Base-by-base conservation (phyloP, 495 filamentous ascomycete species). In the Aspergillus sclerotioniger region DNA sequence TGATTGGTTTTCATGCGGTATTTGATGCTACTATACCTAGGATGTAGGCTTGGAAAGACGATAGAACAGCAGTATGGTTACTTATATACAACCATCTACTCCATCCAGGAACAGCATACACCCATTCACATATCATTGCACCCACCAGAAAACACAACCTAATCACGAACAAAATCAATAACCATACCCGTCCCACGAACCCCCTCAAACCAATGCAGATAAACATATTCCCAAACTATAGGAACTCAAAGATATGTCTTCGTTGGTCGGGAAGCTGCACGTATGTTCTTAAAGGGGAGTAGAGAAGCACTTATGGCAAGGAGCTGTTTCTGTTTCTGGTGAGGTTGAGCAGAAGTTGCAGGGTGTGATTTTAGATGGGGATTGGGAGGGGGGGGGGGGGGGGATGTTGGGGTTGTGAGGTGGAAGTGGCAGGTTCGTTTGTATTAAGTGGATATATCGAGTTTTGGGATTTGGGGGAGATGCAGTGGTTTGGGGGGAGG, bases 331-430 rank as follows among this genome's bases (percentile, higher is more conserved):
- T 73, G 35, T 53, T 58, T 63, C 76, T n/a, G n/a, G n/a, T n/a
- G n/a, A 77, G 32, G 76, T 71, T n/a, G 73, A 74, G 61, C 75
- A 76, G n/a, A n/a, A n/a, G 62, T 73, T 77, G 66, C 76, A 78
- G 12, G 47, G 35, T 15, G 37, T 59, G 5, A 70, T 58, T n/a
- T 25, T 25, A n/a, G n/a, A n/a, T 25, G 2, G 25, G 25, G 25
- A 3, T 25, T 5, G 67, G 54, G 16, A 64, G 58, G 53, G 63
- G n/a, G 71, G 61, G 6, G 69, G 64, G 55, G 17, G 2, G n/a
- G 53, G 28, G 57, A 35, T 6, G 17, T 56, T 46, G 57, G 53
- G 15, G 48, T 37, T 4, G 57, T 46, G 10, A 45, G 28, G 37
- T 39, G 48, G 45, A 58, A 64, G 48, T 64, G 62, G 50, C 57